phyloP scores from a whole-genome alignment of 106 monocot species.

The Platanthera zijinensis region DNA sequence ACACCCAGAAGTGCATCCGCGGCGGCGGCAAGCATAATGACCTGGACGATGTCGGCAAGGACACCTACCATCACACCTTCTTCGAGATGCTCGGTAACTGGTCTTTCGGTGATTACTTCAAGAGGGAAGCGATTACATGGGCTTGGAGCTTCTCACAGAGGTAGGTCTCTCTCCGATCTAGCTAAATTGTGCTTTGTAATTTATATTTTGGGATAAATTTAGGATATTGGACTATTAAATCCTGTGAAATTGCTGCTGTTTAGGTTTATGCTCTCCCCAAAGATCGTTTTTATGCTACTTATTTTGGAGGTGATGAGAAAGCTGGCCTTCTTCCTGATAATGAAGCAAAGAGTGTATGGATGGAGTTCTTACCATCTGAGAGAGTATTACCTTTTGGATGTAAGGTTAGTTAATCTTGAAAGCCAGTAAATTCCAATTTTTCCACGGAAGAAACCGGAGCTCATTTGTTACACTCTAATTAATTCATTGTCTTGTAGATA shows the following conservation, averaged over 20 bases:
- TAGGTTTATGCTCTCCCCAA: constrained; percentile 79
- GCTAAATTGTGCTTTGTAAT: neutral
- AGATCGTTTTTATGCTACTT: constrained; percentile 78
- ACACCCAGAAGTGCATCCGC: constrained; percentile 97
- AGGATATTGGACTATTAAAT: neutral
- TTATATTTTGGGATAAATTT: neutral
- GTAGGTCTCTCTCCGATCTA: constrained; percentile 46
- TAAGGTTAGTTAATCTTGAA: constrained; percentile 45
- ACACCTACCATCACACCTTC: constrained; percentile 96
- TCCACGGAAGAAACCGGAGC: neutral
- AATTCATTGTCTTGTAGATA: neutral
- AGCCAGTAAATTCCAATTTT: neutral
- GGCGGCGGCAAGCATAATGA: constrained; percentile 99
- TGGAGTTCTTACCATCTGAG: constrained; percentile 49
- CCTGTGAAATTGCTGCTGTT: constrained; percentile 2
- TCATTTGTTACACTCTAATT: neutral
- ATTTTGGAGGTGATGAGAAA: constrained; percentile 97
- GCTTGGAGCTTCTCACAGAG: constrained; percentile 92
- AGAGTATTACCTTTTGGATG: constrained; percentile 87
- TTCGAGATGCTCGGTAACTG: constrained; percentile 99
- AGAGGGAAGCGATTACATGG: constrained; percentile 71
- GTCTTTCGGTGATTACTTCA: constrained; percentile 98
- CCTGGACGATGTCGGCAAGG: constrained; percentile 94
- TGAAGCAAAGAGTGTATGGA: constrained; percentile 80
- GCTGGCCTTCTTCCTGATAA: constrained; percentile 74